Percentiles rank a stretch among this genome's conserved stretches.
Evolutionary conservation across 2,329 filamentous ascomycete genomes (phyloP).

Genomic region (Colletotrichum sp.): DNA sequence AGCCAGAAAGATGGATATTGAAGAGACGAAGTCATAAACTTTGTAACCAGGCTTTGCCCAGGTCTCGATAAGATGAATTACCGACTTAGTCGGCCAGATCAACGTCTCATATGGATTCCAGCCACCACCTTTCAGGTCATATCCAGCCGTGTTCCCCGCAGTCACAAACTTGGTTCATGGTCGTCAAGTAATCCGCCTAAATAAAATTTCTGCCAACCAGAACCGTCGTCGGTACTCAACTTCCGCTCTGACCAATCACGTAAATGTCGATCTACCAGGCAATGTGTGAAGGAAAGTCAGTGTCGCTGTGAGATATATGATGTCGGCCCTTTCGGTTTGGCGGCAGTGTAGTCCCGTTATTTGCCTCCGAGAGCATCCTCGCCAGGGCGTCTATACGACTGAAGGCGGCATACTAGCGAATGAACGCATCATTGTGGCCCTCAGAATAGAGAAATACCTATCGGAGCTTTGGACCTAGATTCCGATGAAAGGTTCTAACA

Average conservation of each 20-base stretch:
- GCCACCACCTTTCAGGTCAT: neutral
- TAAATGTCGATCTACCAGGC: neutral
- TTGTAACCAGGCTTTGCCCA: neutral
- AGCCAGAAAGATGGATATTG: conserved; percentile 25
- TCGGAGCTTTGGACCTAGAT: neutral
- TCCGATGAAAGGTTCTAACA: neutral
- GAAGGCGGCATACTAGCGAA: neutral
- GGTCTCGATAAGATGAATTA: neutral
- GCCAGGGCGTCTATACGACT: neutral
- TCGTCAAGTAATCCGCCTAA: neutral
- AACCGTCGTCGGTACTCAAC: neutral
- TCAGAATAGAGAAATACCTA: neutral
- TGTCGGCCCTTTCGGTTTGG: neutral
- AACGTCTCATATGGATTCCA: neutral
- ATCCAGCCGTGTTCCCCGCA: neutral
- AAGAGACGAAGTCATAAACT: neutral
- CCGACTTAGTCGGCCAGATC: neutral
- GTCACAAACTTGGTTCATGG: neutral
- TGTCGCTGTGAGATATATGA: neutral
- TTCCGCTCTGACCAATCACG: neutral
- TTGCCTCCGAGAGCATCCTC: neutral
- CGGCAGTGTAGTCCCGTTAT: neutral
- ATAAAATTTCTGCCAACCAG: neutral
- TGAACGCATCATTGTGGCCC: too few relatives aligned
- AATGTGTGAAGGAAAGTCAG: neutral